A percentile compares a stretch with the other conserved stretches of the same genome.
Evolutionary conservation across 495 filamentous ascomycete genomes (phyloP).

Genomic region (Talaromyces nanjingensis): DNA sequence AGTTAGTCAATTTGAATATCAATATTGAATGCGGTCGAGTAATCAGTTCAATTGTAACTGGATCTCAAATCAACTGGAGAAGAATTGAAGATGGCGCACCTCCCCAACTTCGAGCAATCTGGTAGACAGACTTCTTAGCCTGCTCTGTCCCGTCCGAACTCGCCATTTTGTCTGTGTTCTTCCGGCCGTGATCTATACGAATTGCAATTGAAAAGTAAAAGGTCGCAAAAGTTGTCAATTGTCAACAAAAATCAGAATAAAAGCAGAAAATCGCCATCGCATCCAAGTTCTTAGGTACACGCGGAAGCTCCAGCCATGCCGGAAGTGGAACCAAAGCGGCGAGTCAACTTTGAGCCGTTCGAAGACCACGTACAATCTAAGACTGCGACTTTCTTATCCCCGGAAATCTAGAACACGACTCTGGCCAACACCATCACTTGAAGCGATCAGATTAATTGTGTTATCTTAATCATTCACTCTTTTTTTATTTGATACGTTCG

Average conservation of each 20-base stretch:
- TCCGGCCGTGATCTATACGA: background rate
- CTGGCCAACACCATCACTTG: background rate
- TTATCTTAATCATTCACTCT: background rate
- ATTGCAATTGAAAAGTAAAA: background rate
- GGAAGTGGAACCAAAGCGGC: conserved; percentile 3
- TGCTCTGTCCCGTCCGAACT: conserved; percentile 30
- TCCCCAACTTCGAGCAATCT: conserved; percentile 58
- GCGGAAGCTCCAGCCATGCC: conserved; percentile 3
- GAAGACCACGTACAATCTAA: conserved; percentile 4
- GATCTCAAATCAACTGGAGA: too few species aligned
- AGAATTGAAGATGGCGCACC: conserved; percentile 41
- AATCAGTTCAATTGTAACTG: background rate
- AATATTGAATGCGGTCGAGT: too few species aligned
- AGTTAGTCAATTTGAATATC: background rate
- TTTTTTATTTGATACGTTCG: background rate
- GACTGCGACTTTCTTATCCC: background rate
- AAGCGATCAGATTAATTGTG: background rate
- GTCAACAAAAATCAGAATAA: background rate
- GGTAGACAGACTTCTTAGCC: conserved; percentile 42
- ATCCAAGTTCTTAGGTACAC: background rate
- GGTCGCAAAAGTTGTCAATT: background rate
- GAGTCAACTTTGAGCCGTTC: background rate
- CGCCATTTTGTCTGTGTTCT: conserved; percentile 23
- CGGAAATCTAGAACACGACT: background rate
- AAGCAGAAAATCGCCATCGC: background rate